Evolutionary conservation across 2,329 filamentous ascomycete species (phyloP), one percentile per base, ranked within the genome.

Genomic region (Trichophyton rubrum): DNA sequence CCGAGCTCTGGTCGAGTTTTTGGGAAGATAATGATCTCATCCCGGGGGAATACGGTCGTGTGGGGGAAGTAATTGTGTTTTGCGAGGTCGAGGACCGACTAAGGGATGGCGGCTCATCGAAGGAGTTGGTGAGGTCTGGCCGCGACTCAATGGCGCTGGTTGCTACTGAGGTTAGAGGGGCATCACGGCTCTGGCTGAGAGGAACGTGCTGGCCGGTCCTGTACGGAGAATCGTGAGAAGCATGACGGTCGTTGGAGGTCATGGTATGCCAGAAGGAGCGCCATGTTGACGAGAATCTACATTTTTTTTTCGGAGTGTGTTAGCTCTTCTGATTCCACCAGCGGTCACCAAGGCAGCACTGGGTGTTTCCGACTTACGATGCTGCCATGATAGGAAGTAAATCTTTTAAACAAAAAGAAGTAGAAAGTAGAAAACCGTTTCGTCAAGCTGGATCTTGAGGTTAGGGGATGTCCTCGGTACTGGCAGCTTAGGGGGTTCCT

Each of bases 191-290:
- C 75, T 91, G 88, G 65, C 87, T 85, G 63, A 97, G 83, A 64
- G 91, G 90, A 63, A 96, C 88, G 76, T 96, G 92, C 71, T 88
- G 85, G 65, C 91, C 90, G 63, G 88, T 89, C 71, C 91, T 86
- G 77, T 95, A 95, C 58, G 93, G 91, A 62, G 92, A 95, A 77
- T 99, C 89, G 79, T 87, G 89, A 64, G 85, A 87, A 65, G 93
- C 95, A 78, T 99, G 85, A 64, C 93, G 95, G 78, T 85, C 81
- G 69, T 85, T 82, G 65, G 84, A 86, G 72, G 84, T 87, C 82
- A 88, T 93, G 67, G 88, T 85, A 80, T 97, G 93, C 93, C 93
- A 99, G 78, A 99, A 92, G 64, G 88, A 88, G 76, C 88, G 88
- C 76, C 93, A 88, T 75, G 87, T 84, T 68, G 82, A 82, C 68